Evolutionary conservation across 2,329 filamentous ascomycete species (phyloP).

Genomic region (Aschersonia sp.): DNA sequence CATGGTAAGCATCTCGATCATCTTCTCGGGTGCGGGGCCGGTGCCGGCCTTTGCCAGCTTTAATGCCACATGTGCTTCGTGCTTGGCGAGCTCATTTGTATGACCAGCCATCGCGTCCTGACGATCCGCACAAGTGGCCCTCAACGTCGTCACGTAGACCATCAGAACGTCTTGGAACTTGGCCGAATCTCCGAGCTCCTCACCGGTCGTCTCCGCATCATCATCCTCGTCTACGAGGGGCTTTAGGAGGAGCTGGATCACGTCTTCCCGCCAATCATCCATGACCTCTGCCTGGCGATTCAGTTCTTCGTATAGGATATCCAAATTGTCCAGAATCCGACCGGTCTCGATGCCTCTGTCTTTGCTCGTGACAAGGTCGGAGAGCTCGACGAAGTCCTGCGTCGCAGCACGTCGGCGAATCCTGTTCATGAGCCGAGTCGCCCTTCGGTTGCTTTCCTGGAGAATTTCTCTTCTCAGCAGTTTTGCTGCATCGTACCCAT

Average conservation of each 20-base stretch:
- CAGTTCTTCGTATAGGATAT: constrained; percentile 48
- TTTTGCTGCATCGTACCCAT: constrained; percentile 68
- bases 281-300: constrained; percentile 60
- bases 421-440: constrained; percentile 39
- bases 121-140: constrained; percentile 65
- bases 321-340: constrained; percentile 49
- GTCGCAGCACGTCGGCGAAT: constrained; percentile 38
- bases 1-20: constrained; percentile 33
- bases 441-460: constrained; percentile 28
- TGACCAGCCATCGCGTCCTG: constrained; percentile 63
- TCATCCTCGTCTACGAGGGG: constrained; percentile 75
- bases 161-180: constrained; percentile 80
- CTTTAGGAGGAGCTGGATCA: constrained; percentile 56
- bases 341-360: constrained; percentile 59
- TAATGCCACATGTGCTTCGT: constrained; percentile 54
- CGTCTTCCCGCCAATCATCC: constrained; percentile 59
- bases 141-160: constrained; percentile 67
- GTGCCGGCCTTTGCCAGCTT: constrained; percentile 44
- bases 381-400: constrained; percentile 47
- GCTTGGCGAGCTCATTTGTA: constrained; percentile 56
- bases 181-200: constrained; percentile 81
- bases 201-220: constrained; percentile 59
- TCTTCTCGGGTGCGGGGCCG: constrained; percentile 56
- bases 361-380: constrained; percentile 35
- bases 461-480: constrained; percentile 64